A percentile compares a stretch with the other conserved stretches of the same genome.
phyloP scores from a whole-genome alignment of 2,329 filamentous ascomycete species.

The Davidsoniella australis region DNA sequence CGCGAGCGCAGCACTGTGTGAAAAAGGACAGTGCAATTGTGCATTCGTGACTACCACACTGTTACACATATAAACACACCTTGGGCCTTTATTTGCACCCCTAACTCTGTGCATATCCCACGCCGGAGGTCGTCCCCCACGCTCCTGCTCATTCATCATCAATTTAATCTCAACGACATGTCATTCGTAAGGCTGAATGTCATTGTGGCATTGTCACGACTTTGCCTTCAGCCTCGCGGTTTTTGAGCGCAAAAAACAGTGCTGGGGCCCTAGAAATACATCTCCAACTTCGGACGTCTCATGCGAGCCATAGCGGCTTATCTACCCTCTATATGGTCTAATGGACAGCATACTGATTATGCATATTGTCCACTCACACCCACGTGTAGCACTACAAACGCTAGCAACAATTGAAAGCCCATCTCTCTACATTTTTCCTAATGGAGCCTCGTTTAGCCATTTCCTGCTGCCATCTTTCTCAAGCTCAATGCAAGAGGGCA shows the following conservation, averaged over 20 bases:
- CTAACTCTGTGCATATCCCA: conserved; percentile 6
- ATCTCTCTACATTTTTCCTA: too few species aligned
- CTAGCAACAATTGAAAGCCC: too few species aligned
- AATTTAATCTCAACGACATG: conserved; percentile 8
- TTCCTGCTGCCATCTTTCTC: too few species aligned
- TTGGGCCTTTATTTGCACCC: conserved; percentile 2
- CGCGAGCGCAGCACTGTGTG: neutral
- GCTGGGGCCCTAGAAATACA: neutral
- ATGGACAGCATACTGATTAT: too few species aligned
- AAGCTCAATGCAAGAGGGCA: too few species aligned
- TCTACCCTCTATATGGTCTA: too few species aligned
- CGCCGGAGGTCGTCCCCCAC: conserved; percentile 7
- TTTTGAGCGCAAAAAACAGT: neutral
- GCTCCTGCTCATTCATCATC: conserved; percentile 8
- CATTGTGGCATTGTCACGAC: neutral
- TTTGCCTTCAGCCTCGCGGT: neutral
- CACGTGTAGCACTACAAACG: neutral
- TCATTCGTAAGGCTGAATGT: conserved; percentile 8
- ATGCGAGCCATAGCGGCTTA: too few species aligned
- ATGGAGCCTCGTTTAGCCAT: too few species aligned
- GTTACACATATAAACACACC: conserved; percentile 3
- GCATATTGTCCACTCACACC: neutral
- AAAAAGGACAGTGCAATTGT: neutral
- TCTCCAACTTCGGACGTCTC: neutral
- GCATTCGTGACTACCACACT: neutral